Evolutionary conservation across 23 red algal species (phyloP).

Genomic region (Gracilaria domingensis): DNA sequence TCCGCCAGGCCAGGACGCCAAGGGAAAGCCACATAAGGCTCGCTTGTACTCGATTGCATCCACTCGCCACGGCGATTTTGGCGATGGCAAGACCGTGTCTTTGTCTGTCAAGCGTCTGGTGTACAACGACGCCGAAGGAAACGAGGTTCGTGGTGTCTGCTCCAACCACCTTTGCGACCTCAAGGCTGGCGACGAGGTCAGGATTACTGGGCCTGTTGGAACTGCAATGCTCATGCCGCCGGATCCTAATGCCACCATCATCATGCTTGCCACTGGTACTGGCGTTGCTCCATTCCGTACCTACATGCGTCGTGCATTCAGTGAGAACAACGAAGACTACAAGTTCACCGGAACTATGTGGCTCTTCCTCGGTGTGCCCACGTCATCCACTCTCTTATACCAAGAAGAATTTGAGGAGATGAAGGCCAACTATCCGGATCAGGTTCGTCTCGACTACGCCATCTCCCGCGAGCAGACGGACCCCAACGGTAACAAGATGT

Average conservation of each 20-base stretch:
- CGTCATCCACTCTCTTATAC: conserved; percentile 92
- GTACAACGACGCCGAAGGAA: conserved; percentile 83
- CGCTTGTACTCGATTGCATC: conserved; percentile 98
- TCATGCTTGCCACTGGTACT: conserved; percentile 98
- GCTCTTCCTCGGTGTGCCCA: conserved; percentile 97
- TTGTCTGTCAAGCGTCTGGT: conserved; percentile 96
- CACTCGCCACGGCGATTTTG: conserved; percentile 91
- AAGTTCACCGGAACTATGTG: conserved; percentile 96
- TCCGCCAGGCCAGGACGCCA: conserved; percentile 87
- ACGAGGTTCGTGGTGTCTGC: conserved; percentile 96
- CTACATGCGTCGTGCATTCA: conserved; percentile 91
- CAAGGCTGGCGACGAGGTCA: conserved; percentile 86
- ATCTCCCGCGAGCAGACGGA: conserved; percentile 92
- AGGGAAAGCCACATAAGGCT: conserved; percentile 92
- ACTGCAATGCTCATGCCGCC: conserved; percentile 96
- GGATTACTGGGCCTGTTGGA: conserved; percentile 93
- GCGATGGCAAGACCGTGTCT: conserved; percentile 91
- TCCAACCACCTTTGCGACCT: conserved; percentile 97
- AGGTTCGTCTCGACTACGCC: conserved; percentile 86
- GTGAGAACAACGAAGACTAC: conserved; percentile 92
- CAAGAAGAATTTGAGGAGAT: conserved; percentile 96
- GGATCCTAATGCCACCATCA: conserved; percentile 95
- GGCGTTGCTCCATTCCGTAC: conserved; percentile 97
- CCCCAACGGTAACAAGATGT: conserved; percentile 87
- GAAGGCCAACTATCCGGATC: conserved; percentile 87